Conservation (phyloP, 176 grass and related monocot species). For the Luzula sylvatica region DNA sequence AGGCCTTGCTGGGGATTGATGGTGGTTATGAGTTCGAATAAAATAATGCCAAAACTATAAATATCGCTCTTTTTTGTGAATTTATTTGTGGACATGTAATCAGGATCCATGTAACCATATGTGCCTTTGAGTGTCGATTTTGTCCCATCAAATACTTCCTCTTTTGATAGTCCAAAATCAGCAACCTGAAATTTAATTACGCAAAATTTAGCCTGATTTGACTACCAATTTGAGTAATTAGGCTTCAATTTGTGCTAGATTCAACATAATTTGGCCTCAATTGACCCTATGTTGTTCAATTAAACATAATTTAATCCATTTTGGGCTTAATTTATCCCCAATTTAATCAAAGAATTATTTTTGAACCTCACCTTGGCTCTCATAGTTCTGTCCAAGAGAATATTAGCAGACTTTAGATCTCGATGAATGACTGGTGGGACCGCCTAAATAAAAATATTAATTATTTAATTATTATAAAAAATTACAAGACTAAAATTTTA, state of each 20-base stretch:
- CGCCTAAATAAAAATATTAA: constrained; percentile 42
- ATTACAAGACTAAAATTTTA: too few species aligned
- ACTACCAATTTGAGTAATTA: too few species aligned
- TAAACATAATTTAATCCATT: too few species aligned
- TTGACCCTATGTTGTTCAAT: too few species aligned
- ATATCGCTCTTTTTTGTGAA: constrained; percentile 96
- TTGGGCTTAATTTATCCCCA: too few species aligned
- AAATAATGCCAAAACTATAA: constrained; percentile 87
- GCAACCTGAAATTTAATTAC: constrained; percentile 39
- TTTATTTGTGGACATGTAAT: constrained; percentile 86
- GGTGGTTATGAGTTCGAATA: constrained; percentile 90
- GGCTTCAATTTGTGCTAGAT: too few species aligned
- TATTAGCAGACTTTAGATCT: constrained; percentile 95
- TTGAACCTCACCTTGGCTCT: constrained; percentile 59
- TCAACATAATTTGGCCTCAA: too few species aligned
- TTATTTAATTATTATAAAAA: too few species aligned
- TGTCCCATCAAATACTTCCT: constrained; percentile 73
- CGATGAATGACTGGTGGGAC: constrained; percentile 85
- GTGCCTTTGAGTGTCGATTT: constrained; percentile 91
- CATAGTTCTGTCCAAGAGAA: constrained; percentile 85
- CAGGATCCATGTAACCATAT: constrained; percentile 98
- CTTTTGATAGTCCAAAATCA: constrained; percentile 95
- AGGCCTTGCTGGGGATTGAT: constrained; percentile 97
- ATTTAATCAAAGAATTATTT: neutral
- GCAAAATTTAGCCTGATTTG: too few species aligned